A percentile compares a stretch with the other conserved stretches of the same genome.
phyloP scores from a whole-genome alignment of 2,329 filamentous ascomycete species.

The Thelonectria rubi region DNA sequence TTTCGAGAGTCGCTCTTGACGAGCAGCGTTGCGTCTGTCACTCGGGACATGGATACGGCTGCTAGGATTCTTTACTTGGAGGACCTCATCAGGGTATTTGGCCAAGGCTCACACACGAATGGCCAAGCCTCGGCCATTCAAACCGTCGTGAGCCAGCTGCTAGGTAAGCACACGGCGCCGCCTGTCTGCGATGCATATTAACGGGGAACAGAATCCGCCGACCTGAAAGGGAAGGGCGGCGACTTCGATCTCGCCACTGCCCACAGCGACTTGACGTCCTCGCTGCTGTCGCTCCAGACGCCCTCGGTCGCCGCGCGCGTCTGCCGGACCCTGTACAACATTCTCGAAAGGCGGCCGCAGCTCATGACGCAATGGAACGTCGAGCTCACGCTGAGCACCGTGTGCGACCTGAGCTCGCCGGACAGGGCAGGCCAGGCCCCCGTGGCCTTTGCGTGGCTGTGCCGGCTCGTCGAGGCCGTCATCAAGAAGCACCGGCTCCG shows the following conservation, averaged over 20 bases:
- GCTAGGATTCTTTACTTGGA: slow-evolving; percentile 52
- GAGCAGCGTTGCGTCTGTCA: slow-evolving; percentile 46
- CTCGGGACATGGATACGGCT: slow-evolving; percentile 44
- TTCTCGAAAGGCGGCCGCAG: slow-evolving; percentile 61
- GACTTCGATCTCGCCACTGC: slow-evolving; percentile 52
- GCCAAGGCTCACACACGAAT: slow-evolving; percentile 44
- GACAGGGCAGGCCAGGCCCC: slow-evolving; percentile 42
- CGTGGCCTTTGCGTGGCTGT: slow-evolving; percentile 57
- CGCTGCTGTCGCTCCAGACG: slow-evolving; percentile 43
- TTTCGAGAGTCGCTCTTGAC: slow-evolving; percentile 46
- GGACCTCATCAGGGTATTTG: slow-evolving; percentile 48
- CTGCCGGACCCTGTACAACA: slow-evolving; percentile 53
- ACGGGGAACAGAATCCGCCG: slow-evolving; percentile 42
- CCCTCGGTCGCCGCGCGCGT: slow-evolving; percentile 49
- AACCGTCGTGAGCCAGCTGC: slow-evolving; percentile 52
- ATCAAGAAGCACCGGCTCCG: slow-evolving; percentile 69
- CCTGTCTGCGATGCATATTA: slow-evolving; percentile 4
- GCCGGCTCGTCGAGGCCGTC: slow-evolving; percentile 63
- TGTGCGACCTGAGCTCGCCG: slow-evolving; percentile 49
- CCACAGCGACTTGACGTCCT: slow-evolving; percentile 53
- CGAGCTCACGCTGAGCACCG: slow-evolving; percentile 60
- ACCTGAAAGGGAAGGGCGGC: slow-evolving; percentile 40
- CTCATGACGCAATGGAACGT: slow-evolving; percentile 68
- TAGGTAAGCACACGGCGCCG: slow-evolving; percentile 43
- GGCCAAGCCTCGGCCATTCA: slow-evolving; percentile 57